These are phyloP conservation scores for Aureobasidium sp. DNA, from an alignment of 2,329 filamentous ascomycete genomes.

Conservation along the genomic window DNA sequence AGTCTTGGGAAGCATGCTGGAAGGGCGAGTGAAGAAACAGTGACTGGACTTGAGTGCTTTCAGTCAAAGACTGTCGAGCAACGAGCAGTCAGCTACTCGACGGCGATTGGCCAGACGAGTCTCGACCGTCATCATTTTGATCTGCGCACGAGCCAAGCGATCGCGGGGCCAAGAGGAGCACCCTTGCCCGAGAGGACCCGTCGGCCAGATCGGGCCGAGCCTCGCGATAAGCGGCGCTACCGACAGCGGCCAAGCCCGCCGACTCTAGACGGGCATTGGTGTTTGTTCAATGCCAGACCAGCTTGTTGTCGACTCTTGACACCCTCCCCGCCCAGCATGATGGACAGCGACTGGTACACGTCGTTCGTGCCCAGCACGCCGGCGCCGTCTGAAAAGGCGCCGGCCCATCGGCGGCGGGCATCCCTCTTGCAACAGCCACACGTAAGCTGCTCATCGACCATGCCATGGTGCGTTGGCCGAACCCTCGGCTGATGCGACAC, in stretches of 20 bases:
- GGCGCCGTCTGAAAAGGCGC: conserved; percentile 40
- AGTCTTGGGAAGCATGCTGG: conserved; percentile 10
- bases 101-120: not conserved
- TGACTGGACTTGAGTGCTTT: not conserved
- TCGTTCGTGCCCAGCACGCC: conserved; percentile 55
- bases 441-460: conserved; percentile 33
- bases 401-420: conserved; percentile 56
- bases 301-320: not conserved
- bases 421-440: conserved; percentile 53
- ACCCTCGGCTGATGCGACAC: conserved; percentile 32
- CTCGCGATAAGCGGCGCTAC: not conserved
- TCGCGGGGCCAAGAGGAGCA: not conserved
- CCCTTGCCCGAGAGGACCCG: too few species aligned
- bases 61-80: not conserved
- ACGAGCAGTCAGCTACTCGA: not conserved
- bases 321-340: conserved; percentile 13
- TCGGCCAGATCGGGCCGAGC: conserved; percentile 2
- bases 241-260: not conserved
- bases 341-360: conserved; percentile 74
- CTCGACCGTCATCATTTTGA: not conserved
- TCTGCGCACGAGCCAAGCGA: not conserved
- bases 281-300: not conserved
- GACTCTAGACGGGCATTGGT: not conserved
- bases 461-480: conserved; percentile 19
- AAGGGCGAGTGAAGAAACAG: not conserved